Conservation (phyloP, 805 yeast species). For the Starmerella tilneyi region DNA sequence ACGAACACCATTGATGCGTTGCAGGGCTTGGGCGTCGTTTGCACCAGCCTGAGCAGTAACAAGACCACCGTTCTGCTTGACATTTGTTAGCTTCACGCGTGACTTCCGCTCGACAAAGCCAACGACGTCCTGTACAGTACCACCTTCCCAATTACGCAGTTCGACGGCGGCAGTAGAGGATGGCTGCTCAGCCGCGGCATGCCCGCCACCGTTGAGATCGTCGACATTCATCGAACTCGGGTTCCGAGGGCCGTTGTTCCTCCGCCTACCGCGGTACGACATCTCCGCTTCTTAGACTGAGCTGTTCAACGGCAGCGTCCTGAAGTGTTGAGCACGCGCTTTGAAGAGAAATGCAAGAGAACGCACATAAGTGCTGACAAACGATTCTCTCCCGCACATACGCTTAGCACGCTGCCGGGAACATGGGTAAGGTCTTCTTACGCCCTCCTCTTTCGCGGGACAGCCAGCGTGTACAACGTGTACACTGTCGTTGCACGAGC, state of each 20-base stretch:
- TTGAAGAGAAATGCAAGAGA: too few species aligned
- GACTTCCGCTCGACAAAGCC: conserved; percentile 61
- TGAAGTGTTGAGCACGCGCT: too few species aligned
- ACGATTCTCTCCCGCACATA: too few species aligned
- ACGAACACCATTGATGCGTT: conserved; percentile 60
- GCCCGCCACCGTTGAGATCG: conserved; percentile 13
- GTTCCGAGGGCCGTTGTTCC: conserved; percentile 17
- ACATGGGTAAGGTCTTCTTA: too few species aligned
- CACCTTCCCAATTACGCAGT: conserved; percentile 74
- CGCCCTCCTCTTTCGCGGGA: too few species aligned
- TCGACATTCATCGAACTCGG: conserved; percentile 31
- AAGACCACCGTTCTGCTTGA: conserved; percentile 45
- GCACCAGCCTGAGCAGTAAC: conserved; percentile 51
- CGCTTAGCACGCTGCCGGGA: too few species aligned
- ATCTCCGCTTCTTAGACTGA: too few species aligned
- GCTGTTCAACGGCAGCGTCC: too few species aligned
- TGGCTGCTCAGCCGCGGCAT: conserved; percentile 29
- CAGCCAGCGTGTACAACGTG: too few species aligned
- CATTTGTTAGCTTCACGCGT: conserved; percentile 44
- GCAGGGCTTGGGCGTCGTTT: conserved; percentile 49
- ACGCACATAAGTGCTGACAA: too few species aligned
- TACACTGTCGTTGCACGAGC: too few species aligned
- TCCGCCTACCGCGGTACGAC: conserved; percentile 20
- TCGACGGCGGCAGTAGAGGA: conserved; percentile 36
- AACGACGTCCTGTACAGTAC: conserved; percentile 55